Conservation (phyloP, 768 basidiomycete genomes). For the Lyophyllum decastes region DNA sequence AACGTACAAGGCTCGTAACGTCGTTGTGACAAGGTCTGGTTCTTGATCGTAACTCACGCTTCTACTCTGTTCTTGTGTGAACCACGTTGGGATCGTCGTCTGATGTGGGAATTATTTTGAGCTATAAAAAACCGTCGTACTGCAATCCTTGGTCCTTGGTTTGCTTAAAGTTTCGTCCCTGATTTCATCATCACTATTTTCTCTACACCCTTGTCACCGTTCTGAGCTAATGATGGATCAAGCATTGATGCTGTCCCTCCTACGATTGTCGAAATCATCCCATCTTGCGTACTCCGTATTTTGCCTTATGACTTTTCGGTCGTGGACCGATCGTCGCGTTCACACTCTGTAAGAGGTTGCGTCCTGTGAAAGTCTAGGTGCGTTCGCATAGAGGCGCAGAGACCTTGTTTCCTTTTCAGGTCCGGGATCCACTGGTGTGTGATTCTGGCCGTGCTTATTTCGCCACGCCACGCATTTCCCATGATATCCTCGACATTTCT, state of each 20-base stretch:
- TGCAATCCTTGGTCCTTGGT: background rate
- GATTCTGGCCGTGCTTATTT: slow-evolving; percentile 2
- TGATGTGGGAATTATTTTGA: background rate
- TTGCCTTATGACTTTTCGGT: background rate
- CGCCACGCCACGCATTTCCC: background rate
- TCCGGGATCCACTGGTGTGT: background rate
- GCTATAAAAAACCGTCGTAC: background rate
- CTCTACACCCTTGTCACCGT: background rate
- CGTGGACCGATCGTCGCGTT: background rate
- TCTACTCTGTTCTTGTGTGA: background rate
- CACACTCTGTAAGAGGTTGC: background rate
- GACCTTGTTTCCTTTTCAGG: background rate
- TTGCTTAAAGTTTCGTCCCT: background rate
- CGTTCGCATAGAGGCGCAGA: background rate
- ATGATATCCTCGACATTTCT: slow-evolving; percentile 2
- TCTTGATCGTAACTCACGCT: slow-evolving; percentile 16
- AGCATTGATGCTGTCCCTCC: background rate
- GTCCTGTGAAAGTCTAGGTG: background rate
- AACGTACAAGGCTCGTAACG: slow-evolving; percentile 42
- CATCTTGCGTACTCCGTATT: too few species aligned
- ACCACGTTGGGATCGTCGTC: background rate
- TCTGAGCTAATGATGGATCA: background rate
- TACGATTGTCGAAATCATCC: too few species aligned
- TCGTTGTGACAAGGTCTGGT: slow-evolving; percentile 37
- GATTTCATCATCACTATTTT: background rate